These are phyloP conservation scores for Pichia phayaonensis DNA, from an alignment of 805 yeast genomes.

Conservation along the genomic window DNA sequence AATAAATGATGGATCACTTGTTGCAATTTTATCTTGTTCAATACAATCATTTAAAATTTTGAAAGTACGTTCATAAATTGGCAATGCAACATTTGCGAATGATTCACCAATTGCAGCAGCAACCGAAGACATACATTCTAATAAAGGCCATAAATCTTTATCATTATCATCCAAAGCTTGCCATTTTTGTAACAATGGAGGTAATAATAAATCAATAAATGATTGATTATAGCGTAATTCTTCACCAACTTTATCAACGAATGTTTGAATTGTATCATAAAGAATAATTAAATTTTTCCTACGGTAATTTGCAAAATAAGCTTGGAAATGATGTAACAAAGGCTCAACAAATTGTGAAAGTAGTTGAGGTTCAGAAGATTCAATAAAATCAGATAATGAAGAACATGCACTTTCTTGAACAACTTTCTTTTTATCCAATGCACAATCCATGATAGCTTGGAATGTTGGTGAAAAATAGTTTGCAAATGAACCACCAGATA, in stretches of 20 bases:
- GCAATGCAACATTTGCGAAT: conserved; percentile 84
- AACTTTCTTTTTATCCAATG: conserved; percentile 75
- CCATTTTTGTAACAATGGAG: conserved; percentile 84
- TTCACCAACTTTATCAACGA: conserved; percentile 68
- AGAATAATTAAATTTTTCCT: conserved; percentile 72
- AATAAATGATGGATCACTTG: conserved; percentile 56
- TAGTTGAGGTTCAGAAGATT: conserved; percentile 56
- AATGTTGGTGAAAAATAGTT: conserved; percentile 70
- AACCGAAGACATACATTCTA: conserved; percentile 88
- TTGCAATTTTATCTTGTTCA: conserved; percentile 54
- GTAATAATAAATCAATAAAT: conserved; percentile 57
- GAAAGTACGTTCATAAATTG: conserved; percentile 74
- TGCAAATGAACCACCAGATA: conserved; percentile 52
- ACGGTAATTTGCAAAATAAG: conserved; percentile 73
- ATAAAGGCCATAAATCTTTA: conserved; percentile 79
- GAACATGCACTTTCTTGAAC: conserved; percentile 96
- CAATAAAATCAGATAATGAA: conserved; percentile 77
- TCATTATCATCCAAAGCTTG: conserved; percentile 66
- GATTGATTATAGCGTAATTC: conserved; percentile 45
- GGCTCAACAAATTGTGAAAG: conserved; percentile 59
- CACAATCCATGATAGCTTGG: conserved; percentile 65
- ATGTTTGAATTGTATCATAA: conserved; percentile 87
- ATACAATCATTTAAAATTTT: conserved; percentile 63
- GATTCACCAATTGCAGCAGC: conserved; percentile 80
- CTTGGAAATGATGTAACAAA: conserved; percentile 59